Percentiles rank a stretch among this genome's conserved stretches.
Conservation (phyloP, 2,329 filamentous ascomycete species). For the Colletotrichum cuscutae region DNA sequence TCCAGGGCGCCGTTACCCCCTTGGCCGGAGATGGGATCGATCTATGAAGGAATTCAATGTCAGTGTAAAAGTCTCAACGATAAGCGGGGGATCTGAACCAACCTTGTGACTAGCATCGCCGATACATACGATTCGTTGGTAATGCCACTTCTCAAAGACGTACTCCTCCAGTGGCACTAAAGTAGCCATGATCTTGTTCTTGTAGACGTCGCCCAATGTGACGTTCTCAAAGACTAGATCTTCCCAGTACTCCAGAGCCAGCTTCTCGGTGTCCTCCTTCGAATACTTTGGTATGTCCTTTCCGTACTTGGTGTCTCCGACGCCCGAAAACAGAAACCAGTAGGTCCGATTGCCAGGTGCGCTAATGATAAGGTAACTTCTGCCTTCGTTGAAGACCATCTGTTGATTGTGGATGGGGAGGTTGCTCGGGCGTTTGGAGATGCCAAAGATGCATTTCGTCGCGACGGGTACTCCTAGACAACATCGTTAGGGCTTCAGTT, state of each 20-base stretch:
- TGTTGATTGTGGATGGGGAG: not conserved
- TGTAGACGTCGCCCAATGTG: constrained; percentile 45
- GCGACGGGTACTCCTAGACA: constrained; percentile 11
- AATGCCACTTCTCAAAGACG: constrained; percentile 51
- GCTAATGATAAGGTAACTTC: constrained; percentile 42
- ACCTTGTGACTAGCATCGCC: constrained; percentile 56
- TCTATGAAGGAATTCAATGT: constrained; percentile 15
- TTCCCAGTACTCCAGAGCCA: constrained; percentile 38
- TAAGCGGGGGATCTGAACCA: not conserved
- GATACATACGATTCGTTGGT: constrained; percentile 49
- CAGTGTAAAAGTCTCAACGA: not conserved
- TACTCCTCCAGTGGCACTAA: constrained; percentile 44
- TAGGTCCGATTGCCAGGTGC: constrained; percentile 45
- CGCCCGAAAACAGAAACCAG: constrained; percentile 49
- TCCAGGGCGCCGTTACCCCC: constrained; percentile 43
- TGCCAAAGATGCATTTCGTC: constrained; percentile 51
- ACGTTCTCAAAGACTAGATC: constrained; percentile 38
- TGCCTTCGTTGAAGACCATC: constrained; percentile 33
- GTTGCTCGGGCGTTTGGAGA: constrained; percentile 39
- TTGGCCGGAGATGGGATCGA: constrained; percentile 39
- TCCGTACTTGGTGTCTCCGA: constrained; percentile 40
- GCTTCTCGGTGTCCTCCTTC: constrained; percentile 42
- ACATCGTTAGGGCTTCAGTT: not conserved
- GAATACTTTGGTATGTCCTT: constrained; percentile 47
- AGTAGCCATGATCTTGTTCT: constrained; percentile 40